Base-by-base conservation (phyloP, 1,284 basidiomycete species). In the Malassezia slooffiae region DNA sequence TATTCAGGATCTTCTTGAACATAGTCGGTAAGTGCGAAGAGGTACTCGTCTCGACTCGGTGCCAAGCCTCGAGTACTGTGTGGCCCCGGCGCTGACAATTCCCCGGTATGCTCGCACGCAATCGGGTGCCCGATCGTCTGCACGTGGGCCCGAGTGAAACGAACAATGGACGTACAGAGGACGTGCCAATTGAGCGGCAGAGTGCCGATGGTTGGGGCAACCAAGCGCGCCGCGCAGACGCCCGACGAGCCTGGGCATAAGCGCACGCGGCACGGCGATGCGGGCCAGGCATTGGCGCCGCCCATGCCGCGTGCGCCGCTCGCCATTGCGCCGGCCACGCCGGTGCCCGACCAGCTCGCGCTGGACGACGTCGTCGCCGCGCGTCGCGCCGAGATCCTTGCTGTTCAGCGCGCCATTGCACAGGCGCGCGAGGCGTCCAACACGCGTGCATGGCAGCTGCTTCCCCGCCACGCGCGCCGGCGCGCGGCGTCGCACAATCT, bases 401-500 rank as follows among this genome's bases (percentile, higher is more conserved):
- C 46, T 20, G 40, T 48, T 16, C 35, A 43, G 15, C 46, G 46
- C 17, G 46, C 46, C 11, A 48, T 48, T 36, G 17, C 13, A 13
- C 40, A 43, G 5, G 46, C 40, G n/a, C 40, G 40, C 22, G 31
- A 41, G 16, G 46, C 57, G 9, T 52, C 54, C 19, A 57, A 58
- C 12, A 59, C 58, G 4, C 45, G 66, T 24, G 64, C 66, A 39
- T 69, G 66, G 66, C 66, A 69, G 40, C 61, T 64, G 15, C 55
- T 69, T 8, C 66, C 66, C 12, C 48, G 66, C 7, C 54, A 61
- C 29, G 48, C 55, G 9, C 56, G 66, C 22, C 38, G 66, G 1
- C 43, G 66, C 10, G 64, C 64, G 2, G 66, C 66, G 1, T 64
- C 60, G 2, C 66, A 69, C 50, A 69, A 69, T 35, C 46, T 66